These are phyloP conservation scores for Pyrus bretschneideri DNA, from an alignment of 306 rosid species.

Conservation along the genomic window DNA sequence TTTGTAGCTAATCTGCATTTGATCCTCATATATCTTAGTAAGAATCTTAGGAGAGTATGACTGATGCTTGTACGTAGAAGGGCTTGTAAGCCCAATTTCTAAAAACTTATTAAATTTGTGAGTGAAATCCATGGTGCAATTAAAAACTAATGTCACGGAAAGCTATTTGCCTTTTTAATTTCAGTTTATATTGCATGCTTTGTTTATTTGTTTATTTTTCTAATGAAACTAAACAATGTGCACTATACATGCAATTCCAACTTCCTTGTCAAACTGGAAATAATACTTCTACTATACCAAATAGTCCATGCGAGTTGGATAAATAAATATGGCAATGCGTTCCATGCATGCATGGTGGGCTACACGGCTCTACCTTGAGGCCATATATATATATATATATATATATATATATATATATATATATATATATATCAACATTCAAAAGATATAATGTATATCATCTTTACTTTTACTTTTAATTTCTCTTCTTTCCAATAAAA, in stretches of 20 bases:
- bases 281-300: not conserved
- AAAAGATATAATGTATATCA: too few relatives aligned
- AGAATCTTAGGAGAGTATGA: too few relatives aligned
- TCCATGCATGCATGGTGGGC: not conserved
- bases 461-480: too few relatives aligned
- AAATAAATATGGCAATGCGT: not conserved
- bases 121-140: not conserved
- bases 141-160: not conserved
- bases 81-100: too few relatives aligned
- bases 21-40: fast-evolving
- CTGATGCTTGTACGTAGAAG: too few relatives aligned
- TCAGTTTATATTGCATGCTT: not conserved
- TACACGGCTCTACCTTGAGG: not conserved
- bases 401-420: too few relatives aligned
- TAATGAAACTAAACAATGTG: not conserved
- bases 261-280: constrained; percentile 3
- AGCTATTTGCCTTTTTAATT: not conserved
- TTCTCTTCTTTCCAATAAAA: not conserved
- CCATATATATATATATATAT: too few relatives aligned
- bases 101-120: not conserved
- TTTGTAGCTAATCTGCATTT: too few relatives aligned
- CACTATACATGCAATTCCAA: not conserved
- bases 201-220: not conserved
- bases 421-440: too few relatives aligned
- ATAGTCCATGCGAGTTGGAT: not conserved